Base-by-base conservation (phyloP, 2,329 filamentous ascomycete genomes). In the Hymenotorrendiella dingleyae region DNA sequence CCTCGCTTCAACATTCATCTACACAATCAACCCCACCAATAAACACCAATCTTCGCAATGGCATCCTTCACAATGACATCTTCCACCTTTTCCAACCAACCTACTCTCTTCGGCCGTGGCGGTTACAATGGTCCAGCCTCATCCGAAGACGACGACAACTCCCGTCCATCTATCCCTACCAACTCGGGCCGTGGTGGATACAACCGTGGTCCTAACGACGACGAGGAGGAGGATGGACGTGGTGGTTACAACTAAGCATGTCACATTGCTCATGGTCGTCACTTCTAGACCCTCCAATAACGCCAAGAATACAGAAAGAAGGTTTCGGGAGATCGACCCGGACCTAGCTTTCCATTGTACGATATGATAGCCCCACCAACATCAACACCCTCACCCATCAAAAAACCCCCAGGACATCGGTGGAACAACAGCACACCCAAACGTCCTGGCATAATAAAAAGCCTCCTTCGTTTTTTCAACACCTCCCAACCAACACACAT, bases 201-300 rank as follows among this genome's bases (percentile, higher is more conserved):
- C 47, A 58, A 57, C 47, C 41, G 42, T 8, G 46, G 51, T 8
- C 43, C 41, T 6, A 55, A 55, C 38, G 57, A 59, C n/a, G 57
- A 60, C 28, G 56, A 59, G 17, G 55, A 57, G 33, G 55, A 59
- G 36, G 58, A 60, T 39, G 57, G 58, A 47, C 48, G 58, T 4
- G 57, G 58, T 20, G 58, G 57, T 16, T 55, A 56, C 45, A 56
- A 56, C 38, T 56, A 54, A 50, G 50, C 16, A n/a, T n/a, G n/a
- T n/a, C n/a, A n/a, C n/a, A n/a, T n/a, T n/a, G n/a, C n/a, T n/a
- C n/a, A n/a, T n/a, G n/a, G n/a, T n/a, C n/a, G n/a, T n/a, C n/a
- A n/a, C n/a, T n/a, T n/a, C n/a, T n/a, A n/a, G n/a, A n/a, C n/a
- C n/a, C n/a, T n/a, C n/a, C n/a, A n/a, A n/a, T n/a, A n/a, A n/a